A percentile compares a stretch with the other conserved stretches of the same genome.
These are phyloP conservation scores for Psilocybe tampanensis DNA, from an alignment of 768 basidiomycete species.

Conservation along the genomic window DNA sequence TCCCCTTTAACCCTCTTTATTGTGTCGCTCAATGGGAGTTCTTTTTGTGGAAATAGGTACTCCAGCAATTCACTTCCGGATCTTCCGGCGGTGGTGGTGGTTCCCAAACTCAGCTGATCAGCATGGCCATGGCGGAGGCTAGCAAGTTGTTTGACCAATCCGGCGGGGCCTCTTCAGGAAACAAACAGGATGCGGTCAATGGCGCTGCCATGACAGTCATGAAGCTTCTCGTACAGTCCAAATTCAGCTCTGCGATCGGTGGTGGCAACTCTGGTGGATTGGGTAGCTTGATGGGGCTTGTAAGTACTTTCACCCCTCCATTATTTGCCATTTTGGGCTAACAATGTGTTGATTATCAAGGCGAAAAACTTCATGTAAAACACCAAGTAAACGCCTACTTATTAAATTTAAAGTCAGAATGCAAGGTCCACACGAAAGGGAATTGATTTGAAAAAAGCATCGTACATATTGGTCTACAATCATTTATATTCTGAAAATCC, in stretches of 20 bases:
- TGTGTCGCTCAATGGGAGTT: background rate
- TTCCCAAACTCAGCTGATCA: constrained; percentile 69
- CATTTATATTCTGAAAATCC: background rate
- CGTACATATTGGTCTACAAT: background rate
- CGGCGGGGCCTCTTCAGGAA: constrained; percentile 63
- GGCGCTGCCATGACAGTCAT: constrained; percentile 85
- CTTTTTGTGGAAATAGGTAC: constrained; percentile 38
- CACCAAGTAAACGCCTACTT: background rate
- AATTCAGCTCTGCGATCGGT: constrained; percentile 53
- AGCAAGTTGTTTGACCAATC: constrained; percentile 73
- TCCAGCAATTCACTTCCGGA: constrained; percentile 67
- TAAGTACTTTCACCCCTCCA: constrained; percentile 34
- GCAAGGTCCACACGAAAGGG: too few relatives aligned
- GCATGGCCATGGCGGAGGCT: constrained; percentile 85
- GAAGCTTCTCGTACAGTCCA: constrained; percentile 77
- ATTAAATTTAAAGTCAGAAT: too few relatives aligned
- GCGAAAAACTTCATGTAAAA: constrained; percentile 13
- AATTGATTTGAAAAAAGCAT: background rate
- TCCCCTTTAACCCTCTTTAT: background rate
- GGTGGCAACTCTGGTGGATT: constrained; percentile 76
- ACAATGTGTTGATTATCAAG: background rate
- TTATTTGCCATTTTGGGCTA: background rate
- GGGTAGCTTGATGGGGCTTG: constrained; percentile 59
- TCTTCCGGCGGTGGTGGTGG: constrained; percentile 38
- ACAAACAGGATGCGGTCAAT: constrained; percentile 85